Conservation (phyloP, 306 rosid genomes). For the Herpetospermum pedunculosum region DNA sequence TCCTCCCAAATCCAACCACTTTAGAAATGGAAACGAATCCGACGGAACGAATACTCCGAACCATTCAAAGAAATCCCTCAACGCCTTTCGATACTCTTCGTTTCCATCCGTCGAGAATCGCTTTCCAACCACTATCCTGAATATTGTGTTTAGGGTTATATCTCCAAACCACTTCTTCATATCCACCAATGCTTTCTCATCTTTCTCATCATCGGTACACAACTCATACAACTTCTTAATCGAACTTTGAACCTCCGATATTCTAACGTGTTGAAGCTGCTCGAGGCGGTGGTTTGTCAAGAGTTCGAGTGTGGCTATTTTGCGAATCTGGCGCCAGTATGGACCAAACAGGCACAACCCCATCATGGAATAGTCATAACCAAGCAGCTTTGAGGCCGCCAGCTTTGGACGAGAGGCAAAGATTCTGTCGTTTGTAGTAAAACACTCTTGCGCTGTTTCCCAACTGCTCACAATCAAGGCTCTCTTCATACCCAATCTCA, state of each 20-base stretch:
- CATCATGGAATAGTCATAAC: constrained; percentile 35
- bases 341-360: constrained; percentile 38
- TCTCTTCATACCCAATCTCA: constrained; percentile 16
- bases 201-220: constrained; percentile 10
- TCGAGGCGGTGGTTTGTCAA: constrained; percentile 41
- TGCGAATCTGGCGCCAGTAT: constrained; percentile 38
- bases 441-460: constrained; percentile 50
- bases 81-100: constrained; percentile 31
- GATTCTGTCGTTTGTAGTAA: constrained; percentile 39
- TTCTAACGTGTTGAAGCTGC: constrained; percentile 30
- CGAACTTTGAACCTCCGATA: constrained; percentile 26
- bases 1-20: constrained; percentile 44
- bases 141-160: constrained; percentile 34
- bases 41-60: constrained; percentile 43
- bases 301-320: constrained; percentile 38
- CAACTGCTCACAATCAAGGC: constrained; percentile 42
- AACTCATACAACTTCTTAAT: constrained; percentile 14
- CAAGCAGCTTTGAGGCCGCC: constrained; percentile 34
- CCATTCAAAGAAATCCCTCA: constrained; percentile 32
- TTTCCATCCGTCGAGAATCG: constrained; percentile 19
- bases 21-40: constrained; percentile 37
- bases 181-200: constrained; percentile 17
- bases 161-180: constrained; percentile 35
- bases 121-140: constrained; percentile 46
- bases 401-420: constrained; percentile 43